Evolutionary conservation across 441 rosid genomes (phyloP), one percentile per base, ranked within the genome.

Genomic region (Euphorbia celastroides): DNA sequence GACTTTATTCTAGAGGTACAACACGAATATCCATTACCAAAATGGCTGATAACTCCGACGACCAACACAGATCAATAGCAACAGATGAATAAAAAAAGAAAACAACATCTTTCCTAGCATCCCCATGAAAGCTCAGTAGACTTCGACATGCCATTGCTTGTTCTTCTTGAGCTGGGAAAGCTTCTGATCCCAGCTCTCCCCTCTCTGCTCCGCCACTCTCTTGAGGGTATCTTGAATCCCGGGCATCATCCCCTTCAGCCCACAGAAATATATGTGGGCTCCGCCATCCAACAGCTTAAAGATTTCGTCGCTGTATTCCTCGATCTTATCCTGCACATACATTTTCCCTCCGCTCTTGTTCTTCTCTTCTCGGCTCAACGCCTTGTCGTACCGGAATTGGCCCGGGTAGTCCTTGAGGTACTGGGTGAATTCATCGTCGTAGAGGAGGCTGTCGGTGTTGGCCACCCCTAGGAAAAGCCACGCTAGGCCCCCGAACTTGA

Each of bases 381-480:
- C 99, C 57, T 75, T 86, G 72, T 94, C 91, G 0, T 87, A 94
- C 62, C 88, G 85, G 83, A 94, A 94, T 23, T 94, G 71, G 63
- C 82, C 89, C 0, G 99, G 97, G 71, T 86, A 73, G 72, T 88
- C 89, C 69, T 74, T 71, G 61, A 85, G 92, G 69, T 91, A 94
- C 75, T 88, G 73, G 31, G 82, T 63, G 68, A 94, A 91, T 79
- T 94, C 97, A 0, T 91, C 94, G 1, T 94, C 97, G 5, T 89
- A 94, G 56, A 94, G 93, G 73, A 94, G 96, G 68, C 97, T 89
- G 79, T 94, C 99, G 1, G 80, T 69, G 79, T 94, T 94, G 75
- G 99, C 99, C 34, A 91, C 99, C 22, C 99, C 99, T 17, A 94
- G 97, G 82, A 94, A 94, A 56, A 94, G 99, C 99, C 99, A 91